These are phyloP conservation scores for Penicillium silybi DNA, from an alignment of 495 filamentous ascomycete species.

Conservation along the genomic window DNA sequence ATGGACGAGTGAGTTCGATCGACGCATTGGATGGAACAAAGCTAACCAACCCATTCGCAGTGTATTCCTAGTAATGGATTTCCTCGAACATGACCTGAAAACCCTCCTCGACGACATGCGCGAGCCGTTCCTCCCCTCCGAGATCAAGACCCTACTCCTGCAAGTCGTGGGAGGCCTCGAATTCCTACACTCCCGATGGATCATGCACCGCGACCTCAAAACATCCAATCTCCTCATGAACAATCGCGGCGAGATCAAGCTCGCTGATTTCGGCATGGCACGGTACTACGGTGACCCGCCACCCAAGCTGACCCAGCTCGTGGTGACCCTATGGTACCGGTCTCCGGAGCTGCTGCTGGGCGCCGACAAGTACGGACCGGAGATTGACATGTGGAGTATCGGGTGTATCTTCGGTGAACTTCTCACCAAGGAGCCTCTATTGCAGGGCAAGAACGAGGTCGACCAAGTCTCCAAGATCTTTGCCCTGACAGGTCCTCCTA, in stretches of 20 bases:
- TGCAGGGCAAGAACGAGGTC: conserved; percentile 94
- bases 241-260: conserved; percentile 92
- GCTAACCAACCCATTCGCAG: conserved; percentile 37
- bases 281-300: conserved; percentile 81
- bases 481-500: conserved; percentile 84
- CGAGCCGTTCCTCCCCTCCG: conserved; percentile 88
- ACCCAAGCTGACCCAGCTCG: conserved; percentile 82
- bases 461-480: conserved; percentile 85
- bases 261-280: conserved; percentile 98
- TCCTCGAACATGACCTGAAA: conserved; percentile 97
- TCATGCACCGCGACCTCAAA: conserved; percentile 95
- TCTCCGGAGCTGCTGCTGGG: conserved; percentile 88
- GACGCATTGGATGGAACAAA: not conserved
- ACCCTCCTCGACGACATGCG: conserved; percentile 89
- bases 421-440: conserved; percentile 72
- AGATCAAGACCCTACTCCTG: conserved; percentile 83
- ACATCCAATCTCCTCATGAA: conserved; percentile 93
- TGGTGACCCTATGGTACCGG: conserved; percentile 97
- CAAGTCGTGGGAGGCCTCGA: conserved; percentile 79
- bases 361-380: conserved; percentile 65
- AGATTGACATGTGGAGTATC: conserved; percentile 92
- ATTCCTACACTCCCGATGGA: conserved; percentile 87
- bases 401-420: conserved; percentile 97
- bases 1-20: conserved; percentile 63
- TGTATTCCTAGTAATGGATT: conserved; percentile 96